Percentiles rank a stretch among this genome's conserved stretches.
Evolutionary conservation across 768 basidiomycete species (phyloP).

Genomic region (Pisolithus albus): DNA sequence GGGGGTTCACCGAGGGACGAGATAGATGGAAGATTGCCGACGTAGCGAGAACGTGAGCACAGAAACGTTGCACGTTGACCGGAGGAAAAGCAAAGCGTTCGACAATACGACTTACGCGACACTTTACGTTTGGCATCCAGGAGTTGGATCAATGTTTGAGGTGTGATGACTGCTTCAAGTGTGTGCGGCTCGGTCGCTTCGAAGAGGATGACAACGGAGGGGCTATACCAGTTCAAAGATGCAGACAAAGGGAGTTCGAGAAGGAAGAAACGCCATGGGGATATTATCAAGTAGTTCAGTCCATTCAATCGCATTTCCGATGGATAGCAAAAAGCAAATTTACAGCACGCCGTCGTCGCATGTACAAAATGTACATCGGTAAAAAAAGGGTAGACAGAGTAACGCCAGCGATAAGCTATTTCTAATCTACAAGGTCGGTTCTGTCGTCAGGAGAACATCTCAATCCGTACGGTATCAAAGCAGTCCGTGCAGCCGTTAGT

Average conservation of each 20-base stretch:
- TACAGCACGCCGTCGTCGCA: conserved; percentile 2
- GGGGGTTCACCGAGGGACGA: no score
- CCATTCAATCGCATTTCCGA: no score
- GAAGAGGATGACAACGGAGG: no score
- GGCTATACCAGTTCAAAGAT: no score
- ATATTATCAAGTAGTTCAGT: not conserved
- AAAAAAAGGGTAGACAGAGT: not conserved
- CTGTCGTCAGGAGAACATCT: conserved; percentile 3
- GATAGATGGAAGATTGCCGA: no score
- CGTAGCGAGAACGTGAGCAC: not conserved
- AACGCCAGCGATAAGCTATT: conserved; percentile 3
- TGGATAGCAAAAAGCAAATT: conserved; percentile 1
- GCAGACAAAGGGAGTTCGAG: not conserved
- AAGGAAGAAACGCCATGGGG: not conserved
- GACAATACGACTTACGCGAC: not conserved
- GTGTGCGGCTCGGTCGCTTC: no score
- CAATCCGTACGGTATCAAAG: conserved; percentile 11
- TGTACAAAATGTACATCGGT: conserved; percentile 5
- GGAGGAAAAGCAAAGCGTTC: not conserved
- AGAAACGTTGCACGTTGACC: not conserved
- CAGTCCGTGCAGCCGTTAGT: conserved; percentile 15
- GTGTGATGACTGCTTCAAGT: no score
- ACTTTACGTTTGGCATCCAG: not conserved
- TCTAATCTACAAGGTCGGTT: conserved; percentile 13
- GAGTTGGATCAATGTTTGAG: no score